A percentile compares a stretch with the other conserved stretches of the same genome.
Conservation (phyloP, 1,284 basidiomycete species). For the Cryptococcus sp. region DNA sequence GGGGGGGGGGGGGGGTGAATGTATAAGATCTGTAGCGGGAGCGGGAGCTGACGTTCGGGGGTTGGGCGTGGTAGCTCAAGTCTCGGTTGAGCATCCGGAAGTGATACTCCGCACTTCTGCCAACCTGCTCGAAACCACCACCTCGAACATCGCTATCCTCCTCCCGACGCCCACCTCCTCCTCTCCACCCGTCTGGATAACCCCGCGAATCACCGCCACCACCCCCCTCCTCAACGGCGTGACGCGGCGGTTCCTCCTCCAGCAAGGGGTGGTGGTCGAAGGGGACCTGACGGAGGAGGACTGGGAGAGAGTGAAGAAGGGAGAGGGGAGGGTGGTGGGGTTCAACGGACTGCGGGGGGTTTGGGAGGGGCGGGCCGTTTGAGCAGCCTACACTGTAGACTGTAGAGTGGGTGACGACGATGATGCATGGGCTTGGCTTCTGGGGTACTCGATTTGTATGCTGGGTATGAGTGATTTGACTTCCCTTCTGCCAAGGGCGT, state of each 20-base stretch:
- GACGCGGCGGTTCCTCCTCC: conserved; percentile 33
- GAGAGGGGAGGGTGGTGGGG: conserved; percentile 33
- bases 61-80: neutral
- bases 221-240: conserved; percentile 38
- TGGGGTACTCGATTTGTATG: neutral
- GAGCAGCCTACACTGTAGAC: too few relatives aligned
- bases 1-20: neutral
- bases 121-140: conserved; percentile 40
- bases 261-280: conserved; percentile 23
- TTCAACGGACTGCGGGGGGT: conserved; percentile 41
- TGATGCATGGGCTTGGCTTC: neutral
- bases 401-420: neutral
- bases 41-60: neutral
- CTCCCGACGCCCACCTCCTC: conserved; percentile 5
- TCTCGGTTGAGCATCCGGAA: conserved; percentile 24
- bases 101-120: conserved; percentile 32
- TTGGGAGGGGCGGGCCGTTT: neutral
- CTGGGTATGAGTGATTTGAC: neutral
- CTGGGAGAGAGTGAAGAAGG: conserved; percentile 15
- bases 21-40: neutral
- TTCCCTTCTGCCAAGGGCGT: too few relatives aligned
- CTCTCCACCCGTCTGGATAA: conserved; percentile 29
- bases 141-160: conserved; percentile 43
- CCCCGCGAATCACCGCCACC: conserved; percentile 19
- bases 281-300: conserved; percentile 29